Base-by-base conservation (phyloP, 192 early-diverging fungal genomes). In the Rhizophagus clarus region DNA sequence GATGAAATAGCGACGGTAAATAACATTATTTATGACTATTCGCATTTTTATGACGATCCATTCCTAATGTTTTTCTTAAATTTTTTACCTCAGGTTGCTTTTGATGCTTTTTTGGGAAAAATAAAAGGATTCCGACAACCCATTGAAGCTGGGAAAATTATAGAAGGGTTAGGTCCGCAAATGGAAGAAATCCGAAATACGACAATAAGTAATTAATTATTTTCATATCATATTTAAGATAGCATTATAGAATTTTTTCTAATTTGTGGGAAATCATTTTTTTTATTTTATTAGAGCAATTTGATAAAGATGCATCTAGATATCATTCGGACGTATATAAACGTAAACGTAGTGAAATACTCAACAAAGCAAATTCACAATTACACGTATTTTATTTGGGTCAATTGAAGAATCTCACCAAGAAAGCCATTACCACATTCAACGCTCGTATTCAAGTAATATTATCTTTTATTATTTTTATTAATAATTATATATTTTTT, bases 271-370 rank as follows among this genome's bases (percentile, higher is more conserved):
- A 4, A 26, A 28, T 47, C 49, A 10, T n/a, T 61, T 40, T 40
- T 40, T 40, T 40, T n/a, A n/a, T n/a, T 40, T 40, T 34, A 34
- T 2, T 45, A 86, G 92, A 82, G 20, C 85, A 89, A 14, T 99
- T 98, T 83, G 98, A 98, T 81, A 91, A 90, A 80, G 93, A 94
- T 72, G 98, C 95, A 0, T 93, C 92, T 28, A 90, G 98, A 56
- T 99, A 99, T 81, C 92, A 97, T 80, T 80, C 88, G 8, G 93
- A 89, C 7, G 97, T 98, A 26, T 99, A 98, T 82, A 84, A 93
- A 79, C 92, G 90, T 76, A 97, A 97, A 88, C 93, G 96, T 61
- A 29, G 61, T 4, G 97, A 97, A 24, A 91, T 98, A 87, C 80
- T 92, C 61, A 88, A 89, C 62, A 93, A 92, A 77, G 90, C 97